Evolutionary conservation across 2,329 filamentous ascomycete species (phyloP), one percentile per base, ranked within the genome.

Genomic region (Lasiodiplodia gonubiensis): DNA sequence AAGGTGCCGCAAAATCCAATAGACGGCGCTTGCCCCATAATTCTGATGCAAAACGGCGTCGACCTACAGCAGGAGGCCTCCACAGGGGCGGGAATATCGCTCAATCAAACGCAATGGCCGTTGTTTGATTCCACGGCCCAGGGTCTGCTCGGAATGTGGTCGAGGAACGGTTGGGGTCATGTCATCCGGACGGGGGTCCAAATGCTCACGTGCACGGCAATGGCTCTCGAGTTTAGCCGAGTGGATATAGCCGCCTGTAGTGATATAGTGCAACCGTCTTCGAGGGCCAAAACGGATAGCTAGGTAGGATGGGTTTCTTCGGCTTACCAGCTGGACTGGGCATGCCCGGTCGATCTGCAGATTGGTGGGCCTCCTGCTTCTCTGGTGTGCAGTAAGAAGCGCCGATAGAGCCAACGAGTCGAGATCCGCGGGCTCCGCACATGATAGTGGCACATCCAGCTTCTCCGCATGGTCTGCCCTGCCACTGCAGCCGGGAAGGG

Each of bases 391-490:
- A 46, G 55, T 39, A 60, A 48, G 37, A 27, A 39, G 37, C 14
- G 37, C 33, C 37, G 55, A 46, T 60, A 46, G 37, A 46, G 27
- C 33, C 23, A 25, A 16, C 54, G 23, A 27, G 55, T 46, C 55
- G 57, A 61, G 57, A 61, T 61, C 57, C 57, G 57, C 48, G 25
- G 35, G 57, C 57, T 61, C 39, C 57, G 57, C 57, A 61, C 57
- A 61, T 61, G 57, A 61, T 61, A 61, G 57, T 49, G 39, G 57
- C 42, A 27, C 42, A 49, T 49, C 42, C 57, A 61, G 23, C 55
- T 61, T 61, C 57, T 61, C 57, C 57, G 57, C 57, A 61, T 61
- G 57, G 57, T 25, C 57, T 48, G 42, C 57, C 57, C 57, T 61
- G 57, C 57, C 57, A 61, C 57, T 49, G 57, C 57, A 61, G 57